Evolutionary conservation across 345 rosid species (phyloP).

Genomic region (Camelina hispida): DNA sequence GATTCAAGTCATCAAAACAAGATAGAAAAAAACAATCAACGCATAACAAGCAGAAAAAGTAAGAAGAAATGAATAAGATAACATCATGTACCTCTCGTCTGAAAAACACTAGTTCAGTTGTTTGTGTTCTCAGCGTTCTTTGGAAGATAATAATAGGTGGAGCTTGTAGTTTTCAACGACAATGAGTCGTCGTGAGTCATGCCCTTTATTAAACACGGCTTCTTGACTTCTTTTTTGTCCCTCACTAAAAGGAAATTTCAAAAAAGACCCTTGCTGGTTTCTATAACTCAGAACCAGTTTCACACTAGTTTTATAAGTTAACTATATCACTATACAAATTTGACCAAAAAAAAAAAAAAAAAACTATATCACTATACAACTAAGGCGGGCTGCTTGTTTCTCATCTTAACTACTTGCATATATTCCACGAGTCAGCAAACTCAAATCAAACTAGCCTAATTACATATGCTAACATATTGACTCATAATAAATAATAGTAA

Average conservation of each 20-base stretch:
- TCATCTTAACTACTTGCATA: no score
- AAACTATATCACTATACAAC: no score
- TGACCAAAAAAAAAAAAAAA: no score
- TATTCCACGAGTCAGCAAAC: no score
- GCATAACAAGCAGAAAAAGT: background rate
- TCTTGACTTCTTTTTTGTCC: background rate
- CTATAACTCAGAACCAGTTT: no score
- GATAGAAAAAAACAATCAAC: background rate
- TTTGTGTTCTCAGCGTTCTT: background rate
- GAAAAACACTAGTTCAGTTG: background rate
- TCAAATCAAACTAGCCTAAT: no score
- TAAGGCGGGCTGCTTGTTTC: no score
- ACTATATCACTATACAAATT: no score
- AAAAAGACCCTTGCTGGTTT: background rate
- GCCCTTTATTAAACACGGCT: background rate
- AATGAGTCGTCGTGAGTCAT: background rate
- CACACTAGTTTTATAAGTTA: no score
- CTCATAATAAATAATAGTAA: background rate
- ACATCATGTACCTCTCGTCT: background rate
- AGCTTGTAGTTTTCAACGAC: background rate
- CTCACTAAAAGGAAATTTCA: background rate
- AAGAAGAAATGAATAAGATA: background rate
- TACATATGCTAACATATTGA: background rate
- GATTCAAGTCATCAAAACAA: background rate
- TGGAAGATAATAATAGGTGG: background rate